Evolutionary conservation across 371 early-diverging fungal genomes (phyloP).

Genomic region (Mortierella sp.): DNA sequence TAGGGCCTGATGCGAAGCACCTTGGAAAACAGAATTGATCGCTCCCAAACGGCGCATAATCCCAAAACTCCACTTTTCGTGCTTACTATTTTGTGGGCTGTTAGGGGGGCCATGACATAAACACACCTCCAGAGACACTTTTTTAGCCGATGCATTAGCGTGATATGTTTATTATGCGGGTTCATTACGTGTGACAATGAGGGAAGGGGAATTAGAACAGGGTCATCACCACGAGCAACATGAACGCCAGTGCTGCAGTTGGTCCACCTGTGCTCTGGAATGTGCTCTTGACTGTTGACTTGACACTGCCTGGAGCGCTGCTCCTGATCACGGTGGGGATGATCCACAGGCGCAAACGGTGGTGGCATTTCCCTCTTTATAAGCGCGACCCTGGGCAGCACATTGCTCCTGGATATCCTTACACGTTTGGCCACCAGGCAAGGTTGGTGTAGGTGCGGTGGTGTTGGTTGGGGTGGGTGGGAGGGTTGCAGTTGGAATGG

Average conservation of each 20-base stretch:
- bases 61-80: too few species aligned
- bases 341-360: conserved; percentile 35
- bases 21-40: conserved; percentile 11
- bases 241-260: conserved; percentile 21
- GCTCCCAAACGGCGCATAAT: too few species aligned
- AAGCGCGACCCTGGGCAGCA: conserved; percentile 32
- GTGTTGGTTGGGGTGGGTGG: background rate
- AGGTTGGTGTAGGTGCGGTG: conserved; percentile 12
- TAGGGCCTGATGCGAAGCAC: conserved; percentile 38
- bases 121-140: too few species aligned
- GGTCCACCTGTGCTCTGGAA: conserved; percentile 38
- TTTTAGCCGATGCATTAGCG: too few species aligned
- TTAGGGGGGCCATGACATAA: too few species aligned
- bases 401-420: conserved; percentile 39
- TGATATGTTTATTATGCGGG: background rate
- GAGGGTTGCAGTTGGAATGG: background rate
- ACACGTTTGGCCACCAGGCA: conserved; percentile 22
- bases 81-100: too few species aligned
- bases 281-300: conserved; percentile 20
- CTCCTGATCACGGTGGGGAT: conserved; percentile 19
- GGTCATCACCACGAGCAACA: conserved; percentile 33
- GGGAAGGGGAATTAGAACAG: conserved; percentile 14
- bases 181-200: background rate
- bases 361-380: conserved; percentile 6
- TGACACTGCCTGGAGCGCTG: conserved; percentile 12